Percentiles rank a stretch among this genome's conserved stretches.
These are phyloP conservation scores for Podila clonocystis DNA, from an alignment of 192 early-diverging fungal genomes.

Conservation along the genomic window DNA sequence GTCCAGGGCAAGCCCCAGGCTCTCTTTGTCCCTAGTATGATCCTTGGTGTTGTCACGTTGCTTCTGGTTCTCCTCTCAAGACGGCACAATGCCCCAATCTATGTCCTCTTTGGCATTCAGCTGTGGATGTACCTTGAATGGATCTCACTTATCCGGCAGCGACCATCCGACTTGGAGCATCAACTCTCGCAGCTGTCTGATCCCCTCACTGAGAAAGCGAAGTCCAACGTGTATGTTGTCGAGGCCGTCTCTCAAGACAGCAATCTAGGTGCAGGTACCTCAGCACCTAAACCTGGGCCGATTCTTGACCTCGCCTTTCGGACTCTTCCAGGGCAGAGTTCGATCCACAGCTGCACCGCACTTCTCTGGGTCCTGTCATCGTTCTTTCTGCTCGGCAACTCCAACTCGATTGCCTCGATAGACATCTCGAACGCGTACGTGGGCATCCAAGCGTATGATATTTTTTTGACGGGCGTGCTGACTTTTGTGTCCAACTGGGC, in stretches of 20 bases:
- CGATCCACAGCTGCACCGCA: constrained; percentile 46
- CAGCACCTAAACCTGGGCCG: no score
- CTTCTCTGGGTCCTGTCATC: constrained; percentile 62
- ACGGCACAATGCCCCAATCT: constrained; percentile 69
- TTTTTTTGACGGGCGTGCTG: constrained; percentile 67
- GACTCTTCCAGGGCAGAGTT: constrained; percentile 18
- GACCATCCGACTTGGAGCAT: background rate
- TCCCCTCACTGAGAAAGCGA: background rate
- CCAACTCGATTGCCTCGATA: constrained; percentile 82
- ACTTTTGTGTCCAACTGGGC: constrained; percentile 80
- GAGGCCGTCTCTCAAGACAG: no score
- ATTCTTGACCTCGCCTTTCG: constrained; percentile 7
- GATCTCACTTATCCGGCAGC: constrained; percentile 19
- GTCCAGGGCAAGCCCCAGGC: background rate
- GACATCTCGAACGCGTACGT: constrained; percentile 82
- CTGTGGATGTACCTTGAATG: constrained; percentile 48
- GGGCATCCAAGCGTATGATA: constrained; percentile 74
- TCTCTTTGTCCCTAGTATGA: constrained; percentile 31
- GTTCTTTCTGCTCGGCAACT: constrained; percentile 78
- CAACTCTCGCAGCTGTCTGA: background rate
- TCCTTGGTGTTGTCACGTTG: constrained; percentile 60
- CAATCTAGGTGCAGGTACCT: no score
- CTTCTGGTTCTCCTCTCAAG: constrained; percentile 71
- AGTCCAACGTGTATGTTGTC: background rate
- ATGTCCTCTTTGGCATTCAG: constrained; percentile 64